Percentiles rank a stretch among this genome's conserved stretches.
phyloP scores from a whole-genome alignment of 2,329 filamentous ascomycete species.

The Bipolaris cookei region DNA sequence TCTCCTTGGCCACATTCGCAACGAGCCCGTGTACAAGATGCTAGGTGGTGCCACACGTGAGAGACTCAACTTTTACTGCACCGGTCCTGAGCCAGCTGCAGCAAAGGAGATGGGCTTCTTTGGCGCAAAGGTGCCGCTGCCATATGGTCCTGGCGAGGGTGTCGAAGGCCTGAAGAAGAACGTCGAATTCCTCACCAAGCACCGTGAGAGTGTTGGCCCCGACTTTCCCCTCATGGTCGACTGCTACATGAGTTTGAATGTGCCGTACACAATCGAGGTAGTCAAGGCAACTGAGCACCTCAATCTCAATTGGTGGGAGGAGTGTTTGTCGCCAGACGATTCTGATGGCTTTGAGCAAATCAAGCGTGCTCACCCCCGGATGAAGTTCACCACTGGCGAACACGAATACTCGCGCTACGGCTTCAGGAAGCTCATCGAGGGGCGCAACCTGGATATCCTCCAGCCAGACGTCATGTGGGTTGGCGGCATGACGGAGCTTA shows the following conservation, averaged over 20 bases:
- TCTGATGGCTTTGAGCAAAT: slow-evolving; percentile 88
- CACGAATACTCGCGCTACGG: slow-evolving; percentile 95
- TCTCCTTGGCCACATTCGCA: slow-evolving; percentile 85
- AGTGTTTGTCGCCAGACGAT: slow-evolving; percentile 89
- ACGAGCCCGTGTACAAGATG: slow-evolving; percentile 92
- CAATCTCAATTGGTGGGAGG: slow-evolving; percentile 97
- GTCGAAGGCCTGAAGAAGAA: slow-evolving; percentile 84
- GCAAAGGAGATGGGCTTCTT: slow-evolving; percentile 88
- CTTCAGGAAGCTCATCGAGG: slow-evolving; percentile 92
- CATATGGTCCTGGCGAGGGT: slow-evolving; percentile 88
- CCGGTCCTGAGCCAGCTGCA: slow-evolving; percentile 79
- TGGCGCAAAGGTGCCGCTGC: slow-evolving; percentile 87
- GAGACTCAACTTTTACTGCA: slow-evolving; percentile 91
- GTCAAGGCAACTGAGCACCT: slow-evolving; percentile 82
- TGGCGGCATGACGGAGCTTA: slow-evolving; percentile 87
- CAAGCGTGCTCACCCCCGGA: slow-evolving; percentile 85
- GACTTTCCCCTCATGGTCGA: slow-evolving; percentile 95
- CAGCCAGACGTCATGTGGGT: slow-evolving; percentile 99
- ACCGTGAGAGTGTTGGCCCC: slow-evolving; percentile 82
- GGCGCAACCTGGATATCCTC: slow-evolving; percentile 89
- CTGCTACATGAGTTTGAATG: slow-evolving; percentile 96
- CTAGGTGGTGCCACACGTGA: slow-evolving; percentile 90
- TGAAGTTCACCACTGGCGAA: slow-evolving; percentile 95
- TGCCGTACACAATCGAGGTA: slow-evolving; percentile 89
- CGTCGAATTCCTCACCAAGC: slow-evolving; percentile 83